Evolutionary conservation across 805 yeast species (phyloP), one percentile per base, ranked within the genome.

Genomic region (Spathaspora hagerdaliae): DNA sequence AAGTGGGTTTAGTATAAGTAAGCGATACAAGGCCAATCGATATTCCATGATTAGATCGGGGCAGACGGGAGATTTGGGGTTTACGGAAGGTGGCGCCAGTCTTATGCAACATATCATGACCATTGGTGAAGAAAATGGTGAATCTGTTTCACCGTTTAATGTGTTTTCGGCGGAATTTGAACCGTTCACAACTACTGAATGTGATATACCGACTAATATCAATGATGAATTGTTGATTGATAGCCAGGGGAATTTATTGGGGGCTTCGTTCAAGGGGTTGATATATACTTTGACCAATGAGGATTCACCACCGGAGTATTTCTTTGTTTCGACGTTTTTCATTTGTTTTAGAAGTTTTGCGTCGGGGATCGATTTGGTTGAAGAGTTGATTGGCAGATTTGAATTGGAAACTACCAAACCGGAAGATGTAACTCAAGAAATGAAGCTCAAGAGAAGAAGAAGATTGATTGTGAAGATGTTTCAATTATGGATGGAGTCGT

Each of bases 401-500:
- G 89, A 83, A 56, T 65, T 79, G 15, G 65, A 64, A 4, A 42
- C 53, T n/a, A n/a, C n/a, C 14, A 49, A 42, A 15, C 41, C 34
- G 2, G 38, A 38, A 5, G 46, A 44, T 6, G 38, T 47, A 1
- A 39, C 44, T 8, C 33, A 37, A 1, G 64, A 65, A 33, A 50
- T 59, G 8, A 61, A 55, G 51, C 51, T 79, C 35, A 81, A 77
- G 55, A 82, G 75, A 51, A 75, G 94, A 60, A 70, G 92, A 57
- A 79, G 81, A 49, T 64, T 85, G 39, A 81, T 89, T 35, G 80
- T 84, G 52, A 79, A 78, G 51, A 73, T 85, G 61, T 79, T 90
- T 58, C 86, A 82, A 60, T 69, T 79, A 32, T 92, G 99, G 99
- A 67, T 92, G 62, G 96, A 89, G 62, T 83, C 94, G 42, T 90